Evolutionary conservation across 2,329 filamentous ascomycete species (phyloP), one percentile per base, ranked within the genome.

Genomic region (Colletotrichum spinosum): DNA sequence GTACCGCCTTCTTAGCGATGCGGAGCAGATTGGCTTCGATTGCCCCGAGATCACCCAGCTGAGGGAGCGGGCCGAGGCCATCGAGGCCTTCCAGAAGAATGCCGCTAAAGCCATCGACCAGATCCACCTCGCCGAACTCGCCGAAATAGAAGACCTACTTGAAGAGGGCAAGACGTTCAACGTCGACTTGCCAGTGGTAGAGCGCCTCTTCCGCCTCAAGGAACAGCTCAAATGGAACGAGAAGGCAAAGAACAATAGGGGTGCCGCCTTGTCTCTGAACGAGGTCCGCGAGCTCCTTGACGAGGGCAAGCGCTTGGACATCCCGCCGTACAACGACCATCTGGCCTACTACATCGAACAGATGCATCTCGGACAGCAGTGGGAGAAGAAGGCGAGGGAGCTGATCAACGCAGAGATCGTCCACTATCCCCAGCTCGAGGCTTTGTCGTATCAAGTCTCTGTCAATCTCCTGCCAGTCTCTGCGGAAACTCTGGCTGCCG

Each of bases 351-450:
- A 93, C 73, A 88, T 89, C 65, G 91, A 95, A 35, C 91, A 97
- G 75, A 86, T 90, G 70, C 83, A 86, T 7, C 88, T 91, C 34
- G 96, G 95, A 44, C 88, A 94, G 73, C 84, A 92, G 50, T 99
- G 96, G 96, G 96, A 98, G 80, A 85, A 88, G 52, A 98, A 97
- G 77, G 95, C 94, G 2, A 92, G 92, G 72, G 95, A 99, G 75
- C 84, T 99, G 57, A 97, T 98, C 79, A 87, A 89, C n/a, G 94
- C 94, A 8, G 95, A 98, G 73, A 85, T 91, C 46, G 91, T 98
- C 10, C 94, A 98, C 78, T 98, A 97, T 73, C 92, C 94, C 57
- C 96, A 99, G 75, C 86, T 99, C 1, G 96, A 98, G 76, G 93
- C 95, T 0, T 83, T 99, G 6, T 97, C 94, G 1, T 88, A 88